Evolutionary conservation across 2,329 filamentous ascomycete species (phyloP).

Genomic region (Pseudopyricularia javanii): DNA sequence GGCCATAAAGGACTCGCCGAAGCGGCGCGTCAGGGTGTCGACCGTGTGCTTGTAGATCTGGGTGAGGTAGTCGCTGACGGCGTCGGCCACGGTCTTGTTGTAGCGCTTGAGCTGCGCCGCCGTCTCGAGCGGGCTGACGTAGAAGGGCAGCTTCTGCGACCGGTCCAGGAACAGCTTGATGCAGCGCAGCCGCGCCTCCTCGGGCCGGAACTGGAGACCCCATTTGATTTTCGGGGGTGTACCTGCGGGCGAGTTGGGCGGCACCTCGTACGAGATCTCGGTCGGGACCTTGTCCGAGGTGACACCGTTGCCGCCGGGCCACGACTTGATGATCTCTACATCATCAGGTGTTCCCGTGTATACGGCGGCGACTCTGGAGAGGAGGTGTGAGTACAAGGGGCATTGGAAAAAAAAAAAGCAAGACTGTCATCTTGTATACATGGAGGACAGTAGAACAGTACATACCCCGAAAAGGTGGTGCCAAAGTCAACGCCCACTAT

Average conservation of each 20-base stretch:
- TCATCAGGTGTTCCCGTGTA: constrained; percentile 69
- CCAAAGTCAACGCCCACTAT: constrained; percentile 76
- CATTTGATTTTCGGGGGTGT: constrained; percentile 49
- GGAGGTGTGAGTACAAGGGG: background rate
- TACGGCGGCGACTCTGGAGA: constrained; percentile 51
- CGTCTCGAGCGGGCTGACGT: constrained; percentile 66
- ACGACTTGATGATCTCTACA: constrained; percentile 73
- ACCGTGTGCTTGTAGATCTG: constrained; percentile 68
- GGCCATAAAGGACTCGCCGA: constrained; percentile 68
- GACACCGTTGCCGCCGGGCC: constrained; percentile 74
- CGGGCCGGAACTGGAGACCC: constrained; percentile 74
- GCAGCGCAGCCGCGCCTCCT: constrained; percentile 63
- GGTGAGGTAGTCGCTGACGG: constrained; percentile 67
- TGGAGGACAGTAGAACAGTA: constrained; percentile 7
- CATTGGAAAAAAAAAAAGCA: background rate
- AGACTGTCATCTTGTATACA: background rate
- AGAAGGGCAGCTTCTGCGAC: constrained; percentile 69
- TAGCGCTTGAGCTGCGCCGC: constrained; percentile 62
- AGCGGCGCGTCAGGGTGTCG: constrained; percentile 61
- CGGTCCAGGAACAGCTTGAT: constrained; percentile 79
- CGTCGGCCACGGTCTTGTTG: constrained; percentile 67
- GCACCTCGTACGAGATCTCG: constrained; percentile 54
- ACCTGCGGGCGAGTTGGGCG: constrained; percentile 22
- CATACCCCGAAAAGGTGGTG: constrained; percentile 70
- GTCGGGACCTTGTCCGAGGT: constrained; percentile 82